A percentile compares a stretch with the other conserved stretches of the same genome.
phyloP scores from a whole-genome alignment of 768 basidiomycete species.

The Thelephora ganbajun region DNA sequence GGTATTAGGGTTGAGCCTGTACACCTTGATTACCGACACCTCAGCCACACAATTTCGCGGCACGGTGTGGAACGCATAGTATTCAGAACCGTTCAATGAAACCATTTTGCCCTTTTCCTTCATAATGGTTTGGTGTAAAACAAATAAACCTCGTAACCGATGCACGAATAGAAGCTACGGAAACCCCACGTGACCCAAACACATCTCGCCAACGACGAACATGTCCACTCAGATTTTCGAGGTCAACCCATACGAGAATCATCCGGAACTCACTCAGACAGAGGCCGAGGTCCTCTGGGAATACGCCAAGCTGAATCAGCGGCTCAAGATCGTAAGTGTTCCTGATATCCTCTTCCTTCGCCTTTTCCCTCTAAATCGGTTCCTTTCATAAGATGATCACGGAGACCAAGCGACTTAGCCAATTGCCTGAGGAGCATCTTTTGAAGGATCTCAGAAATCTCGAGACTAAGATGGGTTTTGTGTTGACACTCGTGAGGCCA shows the following conservation, averaged over 20 bases:
- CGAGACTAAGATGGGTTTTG: conserved; percentile 91
- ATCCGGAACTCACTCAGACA: conserved; percentile 47
- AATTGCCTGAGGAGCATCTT: conserved; percentile 67
- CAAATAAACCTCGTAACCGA: too few relatives aligned
- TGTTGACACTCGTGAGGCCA: conserved; percentile 69
- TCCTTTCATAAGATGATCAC: conserved; percentile 34
- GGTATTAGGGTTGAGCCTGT: too few relatives aligned
- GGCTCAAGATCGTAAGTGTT: conserved; percentile 57
- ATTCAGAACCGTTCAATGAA: too few relatives aligned
- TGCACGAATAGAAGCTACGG: too few relatives aligned
- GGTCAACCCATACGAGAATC: conserved; percentile 59
- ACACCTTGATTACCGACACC: too few relatives aligned
- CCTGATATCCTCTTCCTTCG: background rate
- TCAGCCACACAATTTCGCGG: too few relatives aligned
- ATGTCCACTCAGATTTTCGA: conserved; percentile 18
- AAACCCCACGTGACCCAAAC: too few relatives aligned
- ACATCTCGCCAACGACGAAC: background rate
- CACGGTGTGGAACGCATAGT: too few relatives aligned
- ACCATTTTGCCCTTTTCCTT: too few relatives aligned
- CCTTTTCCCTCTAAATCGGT: background rate
- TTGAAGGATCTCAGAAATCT: conserved; percentile 63
- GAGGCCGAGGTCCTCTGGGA: conserved; percentile 86
- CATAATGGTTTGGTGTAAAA: too few relatives aligned
- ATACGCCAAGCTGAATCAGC: conserved; percentile 75
- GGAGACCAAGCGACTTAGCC: conserved; percentile 55